Conservation (phyloP, 352 stramenopile species). For the Pythium aquatile region DNA sequence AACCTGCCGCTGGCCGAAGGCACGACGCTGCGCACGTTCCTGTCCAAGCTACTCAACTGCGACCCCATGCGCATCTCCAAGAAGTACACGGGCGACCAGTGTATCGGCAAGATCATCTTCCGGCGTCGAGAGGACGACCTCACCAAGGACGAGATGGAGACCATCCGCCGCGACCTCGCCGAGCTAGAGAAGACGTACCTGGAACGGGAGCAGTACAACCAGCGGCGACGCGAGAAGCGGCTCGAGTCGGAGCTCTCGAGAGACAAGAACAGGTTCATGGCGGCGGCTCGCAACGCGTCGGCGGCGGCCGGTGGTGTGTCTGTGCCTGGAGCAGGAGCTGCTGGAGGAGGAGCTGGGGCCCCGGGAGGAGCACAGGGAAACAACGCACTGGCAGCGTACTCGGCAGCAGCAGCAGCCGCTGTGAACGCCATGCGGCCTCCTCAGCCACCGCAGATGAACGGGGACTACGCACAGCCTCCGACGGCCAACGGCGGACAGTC, state of each 20-base stretch:
- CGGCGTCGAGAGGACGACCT: slow-evolving; percentile 73
- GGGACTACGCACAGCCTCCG: not conserved
- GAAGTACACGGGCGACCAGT: slow-evolving; percentile 98
- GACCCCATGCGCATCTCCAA: slow-evolving; percentile 99
- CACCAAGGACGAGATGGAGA: slow-evolving; percentile 75
- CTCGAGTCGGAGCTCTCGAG: slow-evolving; percentile 78
- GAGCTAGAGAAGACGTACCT: slow-evolving; percentile 96
- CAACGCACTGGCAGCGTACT: slow-evolving; percentile 19
- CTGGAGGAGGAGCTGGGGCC: not conserved
- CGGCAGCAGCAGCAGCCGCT: slow-evolving; percentile 14
- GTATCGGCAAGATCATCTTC: slow-evolving; percentile 93
- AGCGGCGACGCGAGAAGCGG: slow-evolving; percentile 84
- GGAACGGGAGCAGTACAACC: slow-evolving; percentile 94
- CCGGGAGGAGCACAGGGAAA: not conserved
- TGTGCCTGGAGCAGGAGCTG: not conserved
- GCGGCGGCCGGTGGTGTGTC: not conserved
- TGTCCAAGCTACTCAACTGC: slow-evolving; percentile 98
- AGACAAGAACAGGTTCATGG: slow-evolving; percentile 66
- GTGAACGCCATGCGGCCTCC: slow-evolving; percentile 18
- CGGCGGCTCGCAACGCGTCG: slow-evolving; percentile 7
- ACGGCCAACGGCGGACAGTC: not conserved
- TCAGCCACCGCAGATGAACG: slow-evolving; percentile 8
- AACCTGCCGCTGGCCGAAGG: slow-evolving; percentile 96
- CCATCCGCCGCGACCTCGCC: slow-evolving; percentile 70
- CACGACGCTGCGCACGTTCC: slow-evolving; percentile 96